Evolutionary conservation across 768 basidiomycete genomes (phyloP).

Genomic region (Sarcodon sp.): DNA sequence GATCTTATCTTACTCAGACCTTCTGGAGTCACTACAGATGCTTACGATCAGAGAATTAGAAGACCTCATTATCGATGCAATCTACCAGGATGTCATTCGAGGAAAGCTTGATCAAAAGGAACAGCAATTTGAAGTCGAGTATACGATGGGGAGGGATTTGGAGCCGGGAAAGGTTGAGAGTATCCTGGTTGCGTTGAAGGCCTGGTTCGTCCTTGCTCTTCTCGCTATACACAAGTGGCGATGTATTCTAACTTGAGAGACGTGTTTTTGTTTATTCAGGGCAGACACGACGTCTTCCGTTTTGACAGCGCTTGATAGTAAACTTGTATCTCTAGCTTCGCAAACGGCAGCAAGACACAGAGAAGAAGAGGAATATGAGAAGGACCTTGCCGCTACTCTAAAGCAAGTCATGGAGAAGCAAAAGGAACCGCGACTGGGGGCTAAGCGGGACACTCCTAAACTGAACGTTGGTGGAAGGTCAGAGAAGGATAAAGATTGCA

Average conservation of each 20-base stretch:
- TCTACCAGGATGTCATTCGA: constrained; percentile 81
- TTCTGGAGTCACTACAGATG: constrained; percentile 63
- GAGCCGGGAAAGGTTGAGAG: constrained; percentile 55
- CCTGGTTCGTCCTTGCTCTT: constrained; percentile 38
- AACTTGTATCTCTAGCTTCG: constrained; percentile 43
- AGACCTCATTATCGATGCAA: constrained; percentile 93
- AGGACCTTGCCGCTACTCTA: constrained; percentile 32
- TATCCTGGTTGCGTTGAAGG: constrained; percentile 46
- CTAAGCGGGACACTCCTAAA: constrained; percentile 4
- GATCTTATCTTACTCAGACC: constrained; percentile 73
- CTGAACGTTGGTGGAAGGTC: constrained; percentile 11
- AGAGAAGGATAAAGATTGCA: constrained; percentile 22
- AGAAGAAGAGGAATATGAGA: constrained; percentile 43
- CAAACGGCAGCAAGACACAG: constrained; percentile 26
- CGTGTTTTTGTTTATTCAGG: constrained; percentile 24
- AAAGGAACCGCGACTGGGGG: constrained; percentile 25
- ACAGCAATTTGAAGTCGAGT: constrained; percentile 82
- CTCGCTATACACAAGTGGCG: background rate
- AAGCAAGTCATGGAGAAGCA: constrained; percentile 53
- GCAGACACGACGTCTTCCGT: constrained; percentile 59
- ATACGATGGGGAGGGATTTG: constrained; percentile 88
- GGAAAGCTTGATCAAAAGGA: constrained; percentile 93
- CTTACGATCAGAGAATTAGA: constrained; percentile 80
- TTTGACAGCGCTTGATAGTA: constrained; percentile 58
- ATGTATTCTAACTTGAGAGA: constrained; percentile 1